A percentile compares a stretch with the other conserved stretches of the same genome.
Evolutionary conservation across 1,284 basidiomycete genomes (phyloP).

Genomic region (Cryptococcus deneoformans): DNA sequence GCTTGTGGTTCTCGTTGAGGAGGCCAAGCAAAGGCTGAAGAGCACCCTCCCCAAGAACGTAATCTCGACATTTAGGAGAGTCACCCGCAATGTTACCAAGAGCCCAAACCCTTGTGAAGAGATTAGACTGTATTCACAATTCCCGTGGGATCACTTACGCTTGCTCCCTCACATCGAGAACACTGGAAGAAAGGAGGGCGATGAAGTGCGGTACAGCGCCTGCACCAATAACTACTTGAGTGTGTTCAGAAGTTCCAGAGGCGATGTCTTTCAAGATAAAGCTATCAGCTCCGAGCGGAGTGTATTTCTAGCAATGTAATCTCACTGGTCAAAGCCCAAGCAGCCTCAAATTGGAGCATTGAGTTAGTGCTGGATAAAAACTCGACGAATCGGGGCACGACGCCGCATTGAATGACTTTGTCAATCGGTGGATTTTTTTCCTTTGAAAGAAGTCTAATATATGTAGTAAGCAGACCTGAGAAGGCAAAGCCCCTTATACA

Average conservation of each 20-base stretch:
- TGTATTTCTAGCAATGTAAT: not conserved
- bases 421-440: constrained; percentile 99
- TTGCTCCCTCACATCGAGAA: constrained; percentile 92
- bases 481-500: not conserved
- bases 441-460: constrained; percentile 75
- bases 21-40: constrained; percentile 55
- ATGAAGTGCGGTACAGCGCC: constrained; percentile 98
- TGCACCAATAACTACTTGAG: constrained; percentile 93
- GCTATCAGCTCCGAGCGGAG: not conserved
- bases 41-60: constrained; percentile 59
- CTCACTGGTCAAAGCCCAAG: constrained; percentile 91
- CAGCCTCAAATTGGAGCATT: constrained; percentile 99
- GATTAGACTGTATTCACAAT: not conserved
- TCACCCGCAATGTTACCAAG: constrained; percentile 96
- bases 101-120: constrained; percentile 68
- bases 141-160: constrained; percentile 52
- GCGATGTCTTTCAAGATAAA: constrained; percentile 72
- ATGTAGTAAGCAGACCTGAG: not conserved
- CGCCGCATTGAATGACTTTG: constrained; percentile 95
- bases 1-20: constrained; percentile 69
- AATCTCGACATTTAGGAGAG: constrained; percentile 89
- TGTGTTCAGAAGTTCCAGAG: constrained; percentile 97
- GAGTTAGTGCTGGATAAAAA: constrained; percentile 86
- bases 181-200: constrained; percentile 77
- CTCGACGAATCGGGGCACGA: constrained; percentile 96